Base-by-base conservation (phyloP, 306 rosid genomes). In the Cicer bijugum region DNA sequence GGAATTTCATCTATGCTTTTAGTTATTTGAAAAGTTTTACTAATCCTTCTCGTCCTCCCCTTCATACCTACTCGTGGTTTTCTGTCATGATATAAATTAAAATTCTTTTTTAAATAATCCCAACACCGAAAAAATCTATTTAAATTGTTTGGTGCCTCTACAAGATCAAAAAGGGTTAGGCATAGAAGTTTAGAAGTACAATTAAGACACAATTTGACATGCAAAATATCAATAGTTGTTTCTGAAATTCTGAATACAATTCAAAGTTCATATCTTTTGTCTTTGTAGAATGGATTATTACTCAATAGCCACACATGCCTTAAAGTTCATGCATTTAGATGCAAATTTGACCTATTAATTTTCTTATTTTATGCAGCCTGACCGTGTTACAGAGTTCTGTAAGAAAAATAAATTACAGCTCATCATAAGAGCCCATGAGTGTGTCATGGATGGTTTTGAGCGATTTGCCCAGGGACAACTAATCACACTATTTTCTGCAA, bases 391-490 rank as follows among this genome's bases (percentile, higher is more conserved):
- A 1, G 99, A 95, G 11, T 95, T 95, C 80, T 95, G 99, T 61
- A 95, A 91, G 97, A 95, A 78, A 82, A 95, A 95, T 81, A 95
- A 91, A 82, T 77, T 95, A 73, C 99, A 95, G 87, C 96, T 95
- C 57, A 95, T 95, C 72, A 82, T 95, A 81, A 90, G 99, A 79
- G 99, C 99, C 75, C 99, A 95, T 66, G 99, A 95, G 84, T 95
- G 99, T 80, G 99, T 95, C 62, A 95, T 95, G 99, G 99, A 95
- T 70, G 99, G 99, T 50, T 95, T 95, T 82, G 99, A 95, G 83
- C 87, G 97, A 71, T 95, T 95, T 86, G 99, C 99, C 72, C 97
- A 91, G 83, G 99, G 99, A 82, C 99, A 95, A 76, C 65, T 95
- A 78, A 95, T 95, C 70, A 95, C 99, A 12, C 97, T 95, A n/a